A percentile compares a stretch with the other conserved stretches of the same genome.
phyloP scores from a whole-genome alignment of 2,329 filamentous ascomycete genomes.

The Fusarium mundagurra region DNA sequence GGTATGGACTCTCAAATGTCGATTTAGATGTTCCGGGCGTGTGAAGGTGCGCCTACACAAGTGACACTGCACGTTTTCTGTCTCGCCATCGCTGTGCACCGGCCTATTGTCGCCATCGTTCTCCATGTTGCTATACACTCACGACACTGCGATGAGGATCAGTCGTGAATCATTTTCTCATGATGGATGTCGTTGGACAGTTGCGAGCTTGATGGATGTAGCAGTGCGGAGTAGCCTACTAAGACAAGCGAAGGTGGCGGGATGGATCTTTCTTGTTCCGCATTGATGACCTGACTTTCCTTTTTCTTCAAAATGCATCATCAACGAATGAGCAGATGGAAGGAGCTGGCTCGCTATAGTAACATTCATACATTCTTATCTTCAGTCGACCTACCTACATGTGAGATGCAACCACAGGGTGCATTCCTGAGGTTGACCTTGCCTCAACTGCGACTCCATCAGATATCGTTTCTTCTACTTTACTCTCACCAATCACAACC shows the following conservation, averaged over 20 bases:
- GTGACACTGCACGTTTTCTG: neutral
- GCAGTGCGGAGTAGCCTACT: constrained; percentile 7
- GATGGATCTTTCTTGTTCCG: constrained; percentile 9
- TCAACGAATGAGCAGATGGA: neutral
- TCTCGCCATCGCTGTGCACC: neutral
- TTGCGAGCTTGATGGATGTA: neutral
- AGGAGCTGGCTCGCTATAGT: neutral
- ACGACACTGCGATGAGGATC: neutral
- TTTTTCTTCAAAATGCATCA: neutral
- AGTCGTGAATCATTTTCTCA: neutral
- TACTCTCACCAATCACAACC: neutral
- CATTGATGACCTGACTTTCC: neutral
- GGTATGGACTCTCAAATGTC: constrained; percentile 27
- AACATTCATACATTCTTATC: neutral
- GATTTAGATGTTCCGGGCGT: constrained; percentile 26
- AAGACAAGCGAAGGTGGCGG: neutral
- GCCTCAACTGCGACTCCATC: neutral
- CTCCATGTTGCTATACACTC: neutral
- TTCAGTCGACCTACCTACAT: neutral
- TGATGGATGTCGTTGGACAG: neutral
- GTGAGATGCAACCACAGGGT: neutral
- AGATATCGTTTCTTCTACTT: neutral
- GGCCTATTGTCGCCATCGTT: neutral
- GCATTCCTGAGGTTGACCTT: neutral
- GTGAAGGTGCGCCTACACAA: constrained; percentile 10